Base-by-base conservation (phyloP, 202 grass and related monocot genomes). In the Cymbopogon flexuosus region DNA sequence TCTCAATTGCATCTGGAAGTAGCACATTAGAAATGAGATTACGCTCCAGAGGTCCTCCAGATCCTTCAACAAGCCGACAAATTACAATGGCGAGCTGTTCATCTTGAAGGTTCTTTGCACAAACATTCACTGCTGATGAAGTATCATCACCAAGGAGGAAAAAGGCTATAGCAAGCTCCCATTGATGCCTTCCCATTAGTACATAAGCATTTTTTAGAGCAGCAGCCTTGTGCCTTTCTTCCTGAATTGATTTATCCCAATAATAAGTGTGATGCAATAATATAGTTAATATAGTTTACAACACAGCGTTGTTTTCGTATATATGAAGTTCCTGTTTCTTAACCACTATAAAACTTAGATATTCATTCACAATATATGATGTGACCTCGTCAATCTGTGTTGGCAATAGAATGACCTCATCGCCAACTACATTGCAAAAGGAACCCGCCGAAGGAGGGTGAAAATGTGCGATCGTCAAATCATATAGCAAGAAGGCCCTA, bases 181-280 rank as follows among this genome's bases (percentile, higher is more conserved):
- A 85, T 76, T 94, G 89, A 87, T 97, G 94, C 68, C 84, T 94
- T 83, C 94, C 94, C 92, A 97, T 85, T 83, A 97, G 86, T 77
- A 97, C 94, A 86, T 97, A 97, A 61, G 94, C 94, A 92, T 97
- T 97, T 85, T 97, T 97, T 24, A 97, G 72, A 70, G 94, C 94
- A 82, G 94, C 94, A 62, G 88, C 88, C 89, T 92, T 97, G 80
- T 97, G 89, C 79, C 90, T 91, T 86, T 97, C 92, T 73, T 97
- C 94, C 94, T 97, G 79, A 74, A 92, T 76, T 76, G 76, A 85
- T 83, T 87, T 49, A 73, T 69, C 57, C 29, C 62, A 83, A 67
- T 81, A 73, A 86, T 81, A 73, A 86, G 41, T 84, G 22, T 68
- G 14, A 72, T 9, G 12, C 54, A 84, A 64, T 24, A 69, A 79